phyloP scores from a whole-genome alignment of 2,329 filamentous ascomycete genomes.

The Colletotrichum phormii region DNA sequence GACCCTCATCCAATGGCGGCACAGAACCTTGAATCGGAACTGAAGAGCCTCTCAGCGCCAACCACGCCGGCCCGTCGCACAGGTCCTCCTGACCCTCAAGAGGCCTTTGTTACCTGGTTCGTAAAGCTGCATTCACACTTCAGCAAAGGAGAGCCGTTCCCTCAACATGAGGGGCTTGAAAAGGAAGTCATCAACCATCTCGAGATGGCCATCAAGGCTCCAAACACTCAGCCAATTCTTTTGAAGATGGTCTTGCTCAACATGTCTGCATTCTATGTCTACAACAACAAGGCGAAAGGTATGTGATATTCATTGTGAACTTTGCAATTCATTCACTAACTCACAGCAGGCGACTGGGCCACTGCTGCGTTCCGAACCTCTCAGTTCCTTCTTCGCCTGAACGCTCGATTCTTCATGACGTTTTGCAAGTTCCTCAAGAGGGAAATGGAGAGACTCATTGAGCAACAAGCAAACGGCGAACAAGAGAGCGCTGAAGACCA shows the following conservation, averaged over 20 bases:
- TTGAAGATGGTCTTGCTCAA: constrained; percentile 88
- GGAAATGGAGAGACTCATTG: constrained; percentile 69
- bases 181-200: constrained; percentile 85
- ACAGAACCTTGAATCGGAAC: constrained; percentile 83
- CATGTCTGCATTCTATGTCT: constrained; percentile 83
- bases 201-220: constrained; percentile 77
- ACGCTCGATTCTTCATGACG: constrained; percentile 79
- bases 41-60: constrained; percentile 65
- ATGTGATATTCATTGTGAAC: constrained; percentile 38
- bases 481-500: constrained; percentile 39
- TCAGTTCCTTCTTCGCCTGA: constrained; percentile 79
- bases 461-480: constrained; percentile 48
- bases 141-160: constrained; percentile 80
- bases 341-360: constrained; percentile 57
- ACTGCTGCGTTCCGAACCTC: constrained; percentile 59
- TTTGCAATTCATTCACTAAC: background rate
- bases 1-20: constrained; percentile 80
- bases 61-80: constrained; percentile 46
- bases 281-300: constrained; percentile 67
- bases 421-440: constrained; percentile 77
- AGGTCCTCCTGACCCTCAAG: constrained; percentile 63
- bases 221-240: constrained; percentile 72
- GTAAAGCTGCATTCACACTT: constrained; percentile 87
- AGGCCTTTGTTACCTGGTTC: constrained; percentile 83
- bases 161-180: constrained; percentile 84